Base-by-base conservation (phyloP, 164 flowering plant genomes). In the Annona cherimola region DNA sequence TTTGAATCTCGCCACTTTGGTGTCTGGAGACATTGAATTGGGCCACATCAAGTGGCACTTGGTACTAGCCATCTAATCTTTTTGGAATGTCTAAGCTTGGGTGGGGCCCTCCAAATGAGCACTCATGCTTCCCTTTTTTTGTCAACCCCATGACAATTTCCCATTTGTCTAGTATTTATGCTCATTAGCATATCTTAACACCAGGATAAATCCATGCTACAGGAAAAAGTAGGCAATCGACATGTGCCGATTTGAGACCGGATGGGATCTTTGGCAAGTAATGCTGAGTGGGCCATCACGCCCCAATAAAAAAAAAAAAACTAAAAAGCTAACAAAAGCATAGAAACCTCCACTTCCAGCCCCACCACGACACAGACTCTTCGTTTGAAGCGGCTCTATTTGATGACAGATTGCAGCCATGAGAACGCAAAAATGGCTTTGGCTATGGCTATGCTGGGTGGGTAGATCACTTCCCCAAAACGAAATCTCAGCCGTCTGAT, bases 1-100 rank as follows among this genome's bases (percentile, higher is more conserved):
- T 67, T 73, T 73, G 75, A 73, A 67, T 67, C 71, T 67, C 55
- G 44, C 71, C 71, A 73, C 75, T 67, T 41, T 2, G 67, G 57
- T 44, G 61, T 44, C 69, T 73, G 19, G 71, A 57, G 60, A 39
- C 75, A 73, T 73, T 60, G 75, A 43, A 60, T 73, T 19, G 55
- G 45, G 75, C 60, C 68, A 55, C 16, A 20, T 40, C 45, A 69
- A 69, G 57, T 69, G 71, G 63, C 9, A 69, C 63, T 55, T 69
- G 45, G 57, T 57, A 55, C 45, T 8, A 57, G 45, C 63, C 62
- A 69, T 69, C 63, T 55, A 62, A 54, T 69, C 71, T 69, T 69
- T 69, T 69, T 69, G 71, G 63, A 69, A 69, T 69, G 63, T 69
- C 59, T 68, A 68, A 19, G 61, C 61, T 40, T 68, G 70, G 35